Base-by-base conservation (phyloP, 805 yeast species). In the Saccharomycopsis fibuligera region DNA sequence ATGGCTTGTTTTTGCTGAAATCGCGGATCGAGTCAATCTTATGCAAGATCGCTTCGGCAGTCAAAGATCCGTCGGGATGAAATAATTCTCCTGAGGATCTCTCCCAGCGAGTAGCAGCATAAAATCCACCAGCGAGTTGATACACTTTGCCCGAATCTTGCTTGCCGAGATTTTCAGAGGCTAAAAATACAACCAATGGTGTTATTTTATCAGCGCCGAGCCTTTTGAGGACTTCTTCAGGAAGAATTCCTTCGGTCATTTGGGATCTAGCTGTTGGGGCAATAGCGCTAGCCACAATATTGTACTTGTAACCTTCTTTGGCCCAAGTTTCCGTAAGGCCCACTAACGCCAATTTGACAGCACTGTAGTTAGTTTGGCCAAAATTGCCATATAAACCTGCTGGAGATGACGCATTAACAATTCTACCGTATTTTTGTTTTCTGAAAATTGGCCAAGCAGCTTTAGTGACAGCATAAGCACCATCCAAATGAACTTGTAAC, bases 321-420 rank as follows among this genome's bases (percentile, higher is more conserved):
- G 97, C 96, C 61, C 90, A 76, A 6, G 97, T 89, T 67, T 91
- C 96, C 41, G 95, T 84, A 58, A 91, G 79, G 9, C 97, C 98
- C 49, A 91, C 86, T 46, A 89, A 70, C 16, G 86, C 98, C 54
- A 86, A 70, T 67, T 91, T 91, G 21, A 96, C 97, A 25, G 96
- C 90, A 1, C 96, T 81, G 68, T 91, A 91, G 69, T 91, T 91
- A 36, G 96, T 79, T 69, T 91, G 99, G 44, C 99, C 99, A 68
- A 90, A 91, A 69, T 89, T 89, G 54, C 99, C 99, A 64, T 84
- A 91, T 56, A 91, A 74, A 21, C 99, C 99, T 31, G 98, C 98
- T 3, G 98, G 96, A 3, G 96, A 89, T 24, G 96, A 81, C n/a
- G 97, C 90, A 75, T 88, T 90, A 59, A 91, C 68, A 58, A 91